These are phyloP conservation scores for Chloris gayana DNA, from an alignment of 176 grass and related monocot genomes.

Conservation along the genomic window DNA sequence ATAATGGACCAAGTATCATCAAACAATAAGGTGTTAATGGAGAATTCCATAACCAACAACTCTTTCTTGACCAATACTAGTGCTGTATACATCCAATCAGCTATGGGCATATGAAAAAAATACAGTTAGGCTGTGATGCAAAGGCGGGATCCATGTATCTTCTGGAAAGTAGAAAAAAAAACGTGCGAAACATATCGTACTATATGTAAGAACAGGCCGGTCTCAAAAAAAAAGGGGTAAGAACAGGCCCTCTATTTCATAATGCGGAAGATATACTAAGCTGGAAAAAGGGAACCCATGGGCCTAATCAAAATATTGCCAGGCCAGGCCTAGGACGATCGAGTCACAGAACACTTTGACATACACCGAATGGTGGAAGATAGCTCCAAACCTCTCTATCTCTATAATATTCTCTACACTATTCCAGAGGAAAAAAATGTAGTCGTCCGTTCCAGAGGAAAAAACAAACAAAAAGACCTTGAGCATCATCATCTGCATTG, in stretches of 20 bases:
- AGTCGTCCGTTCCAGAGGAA: no score
- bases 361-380: no score
- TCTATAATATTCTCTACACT: no score
- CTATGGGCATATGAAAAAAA: neutral
- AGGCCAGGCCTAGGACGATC: neutral
- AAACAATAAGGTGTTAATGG: neutral
- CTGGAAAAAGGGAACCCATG: neutral
- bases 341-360: no score
- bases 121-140: neutral
- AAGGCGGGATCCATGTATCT: neutral
- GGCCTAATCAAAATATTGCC: neutral
- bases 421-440: no score
- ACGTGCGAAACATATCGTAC: neutral
- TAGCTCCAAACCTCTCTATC: no score
- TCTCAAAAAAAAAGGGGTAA: no score
- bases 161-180: no score
- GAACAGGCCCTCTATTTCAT: neutral
- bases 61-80: neutral
- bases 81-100: neutral
- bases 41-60: neutral
- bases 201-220: neutral
- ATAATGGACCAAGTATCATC: neutral
- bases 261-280: neutral
- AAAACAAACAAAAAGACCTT: no score
- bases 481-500: conserved; percentile 94